Percentiles rank a stretch among this genome's conserved stretches.
Evolutionary conservation across 2,329 filamentous ascomycete genomes (phyloP).

Genomic region (Dendrostoma leiphaemia): DNA sequence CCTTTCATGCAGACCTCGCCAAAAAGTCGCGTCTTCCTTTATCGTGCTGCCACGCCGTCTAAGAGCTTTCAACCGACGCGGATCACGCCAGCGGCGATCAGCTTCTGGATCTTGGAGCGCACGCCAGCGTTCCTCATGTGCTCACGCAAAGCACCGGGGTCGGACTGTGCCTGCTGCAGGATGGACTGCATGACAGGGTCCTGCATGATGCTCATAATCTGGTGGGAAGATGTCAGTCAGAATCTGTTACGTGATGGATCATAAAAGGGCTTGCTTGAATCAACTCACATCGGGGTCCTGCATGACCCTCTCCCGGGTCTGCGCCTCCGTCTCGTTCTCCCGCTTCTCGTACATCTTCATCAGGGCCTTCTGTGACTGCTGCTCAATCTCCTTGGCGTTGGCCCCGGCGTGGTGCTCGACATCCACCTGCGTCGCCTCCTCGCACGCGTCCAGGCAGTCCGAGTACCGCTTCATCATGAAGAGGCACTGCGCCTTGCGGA

Average conservation of each 20-base stretch:
- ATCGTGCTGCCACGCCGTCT: neutral
- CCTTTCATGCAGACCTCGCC: neutral
- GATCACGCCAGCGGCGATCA: slow-evolving; percentile 91
- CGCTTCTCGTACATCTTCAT: slow-evolving; percentile 85
- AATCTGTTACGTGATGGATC: too few relatives aligned
- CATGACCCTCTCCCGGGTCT: slow-evolving; percentile 88
- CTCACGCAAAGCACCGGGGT: slow-evolving; percentile 89
- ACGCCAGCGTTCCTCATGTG: slow-evolving; percentile 94
- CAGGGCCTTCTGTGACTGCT: slow-evolving; percentile 90
- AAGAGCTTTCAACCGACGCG: slow-evolving; percentile 54
- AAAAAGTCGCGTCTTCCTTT: neutral
- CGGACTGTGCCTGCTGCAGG: slow-evolving; percentile 90
- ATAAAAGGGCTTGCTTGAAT: too few relatives aligned
- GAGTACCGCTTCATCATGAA: slow-evolving; percentile 98
- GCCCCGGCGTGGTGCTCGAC: slow-evolving; percentile 65
- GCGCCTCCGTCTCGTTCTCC: slow-evolving; percentile 92
- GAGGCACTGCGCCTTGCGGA: slow-evolving; percentile 93
- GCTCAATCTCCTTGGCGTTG: slow-evolving; percentile 87
- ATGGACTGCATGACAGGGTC: slow-evolving; percentile 98
- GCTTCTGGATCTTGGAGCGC: slow-evolving; percentile 86
- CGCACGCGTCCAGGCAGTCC: slow-evolving; percentile 86
- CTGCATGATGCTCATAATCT: slow-evolving; percentile 87
- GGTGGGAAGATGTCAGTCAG: slow-evolving; percentile 1
- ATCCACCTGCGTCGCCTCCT: slow-evolving; percentile 77
- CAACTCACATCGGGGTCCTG: slow-evolving; percentile 83